Evolutionary conservation across 192 early-diverging fungal genomes (phyloP), one percentile per base, ranked within the genome.

Genomic region (Coemansia sp.): DNA sequence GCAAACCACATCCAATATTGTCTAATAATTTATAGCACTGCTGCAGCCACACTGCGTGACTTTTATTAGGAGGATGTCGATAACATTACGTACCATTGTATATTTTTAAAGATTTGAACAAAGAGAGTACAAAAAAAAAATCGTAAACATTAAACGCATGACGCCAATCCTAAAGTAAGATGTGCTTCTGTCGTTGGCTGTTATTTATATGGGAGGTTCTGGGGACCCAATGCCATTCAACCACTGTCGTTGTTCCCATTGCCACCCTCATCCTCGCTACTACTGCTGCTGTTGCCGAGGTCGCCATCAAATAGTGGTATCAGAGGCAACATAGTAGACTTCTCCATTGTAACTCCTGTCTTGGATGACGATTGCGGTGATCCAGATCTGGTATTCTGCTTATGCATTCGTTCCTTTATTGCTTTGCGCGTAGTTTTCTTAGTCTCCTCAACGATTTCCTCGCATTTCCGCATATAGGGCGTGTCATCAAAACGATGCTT

Each of bases 401-500:
- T 33, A 3, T 30, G 14, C 19, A 29, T 53, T 7, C n/a, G 20
- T 50, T 51, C 57, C 50, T 63, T 72, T 27, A 72, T 32, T 9
- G 78, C 71, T 61, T 57, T 71, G 1, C 60, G 29, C 9, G 92
- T 85, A 11, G 88, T 84, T 17, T 58, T 57, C 55, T 88, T 88
- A 8, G 90, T 86, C 14, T 81, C 74, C 51, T 89, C 89, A 0
- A 87, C 81, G 9, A 88, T 83, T 46, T 91, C 84, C 68, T 91
- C 90, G 30, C 85, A 74, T 32, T 86, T 84, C 54, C 88, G 70
- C 42, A 85, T 79, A 60, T 89, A 97, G 24, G 91, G 84, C 0
- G 86, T 74, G 66, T 97, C 94, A 65, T 97, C 91, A 82, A 94
- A 96, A 0, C 90, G 85, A 60, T 90, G 74, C 74, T 94, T 95